Conservation (phyloP, 257 asterid genomes). For the Salvia miltiorrhiza region DNA sequence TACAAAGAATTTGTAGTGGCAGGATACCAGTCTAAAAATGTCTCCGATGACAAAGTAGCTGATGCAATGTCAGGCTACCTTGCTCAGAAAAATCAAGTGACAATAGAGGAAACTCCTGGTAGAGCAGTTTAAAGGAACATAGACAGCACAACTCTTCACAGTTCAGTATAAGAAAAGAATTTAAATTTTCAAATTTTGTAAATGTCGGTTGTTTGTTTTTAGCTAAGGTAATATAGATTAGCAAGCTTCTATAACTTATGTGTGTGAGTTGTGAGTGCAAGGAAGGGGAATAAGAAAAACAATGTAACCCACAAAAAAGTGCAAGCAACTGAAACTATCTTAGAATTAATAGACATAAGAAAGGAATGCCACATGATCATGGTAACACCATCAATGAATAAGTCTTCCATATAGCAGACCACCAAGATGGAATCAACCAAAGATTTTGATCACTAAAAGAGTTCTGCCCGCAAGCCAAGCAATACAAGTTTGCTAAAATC, state of each 20-base stretch:
- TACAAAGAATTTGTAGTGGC: slow-evolving; percentile 8
- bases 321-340: slow-evolving; percentile 7
- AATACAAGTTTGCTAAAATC: slow-evolving; percentile 2
- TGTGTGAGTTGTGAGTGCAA: background rate
- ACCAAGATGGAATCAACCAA: slow-evolving; percentile 18
- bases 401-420: slow-evolving; percentile 9
- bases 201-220: background rate
- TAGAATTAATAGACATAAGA: slow-evolving; percentile 11
- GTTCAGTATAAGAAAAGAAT: background rate
- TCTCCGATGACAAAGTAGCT: slow-evolving; percentile 13
- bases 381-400: background rate
- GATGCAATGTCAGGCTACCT: slow-evolving; percentile 2
- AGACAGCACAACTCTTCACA: slow-evolving; percentile 5
- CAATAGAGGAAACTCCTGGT: slow-evolving; percentile 3
- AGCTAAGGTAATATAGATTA: slow-evolving; percentile 14
- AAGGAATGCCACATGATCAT: slow-evolving; percentile 15
- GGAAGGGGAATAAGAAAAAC: too few relatives aligned
- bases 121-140: slow-evolving; percentile 14
- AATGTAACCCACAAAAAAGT: slow-evolving; percentile 1
- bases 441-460: slow-evolving; percentile 18
- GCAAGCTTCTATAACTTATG: slow-evolving; percentile 6
- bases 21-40: background rate
- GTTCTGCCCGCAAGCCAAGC: background rate
- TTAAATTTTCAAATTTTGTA: background rate
- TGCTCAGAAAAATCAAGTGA: background rate